Evolutionary conservation across 805 yeast species (phyloP).

Genomic region (Lachancea lanzarotensis): DNA sequence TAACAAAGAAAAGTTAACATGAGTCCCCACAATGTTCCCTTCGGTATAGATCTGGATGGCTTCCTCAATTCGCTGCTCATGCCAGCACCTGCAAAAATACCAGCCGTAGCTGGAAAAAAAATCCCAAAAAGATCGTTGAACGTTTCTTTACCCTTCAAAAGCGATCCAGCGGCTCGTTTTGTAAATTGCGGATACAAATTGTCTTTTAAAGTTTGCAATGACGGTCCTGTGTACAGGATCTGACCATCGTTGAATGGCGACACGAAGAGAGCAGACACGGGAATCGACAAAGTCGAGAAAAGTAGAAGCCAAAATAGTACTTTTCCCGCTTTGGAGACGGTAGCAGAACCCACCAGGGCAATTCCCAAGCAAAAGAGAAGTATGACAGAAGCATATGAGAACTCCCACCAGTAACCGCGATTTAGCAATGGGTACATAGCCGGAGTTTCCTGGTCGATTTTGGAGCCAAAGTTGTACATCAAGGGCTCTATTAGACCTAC

Average conservation of each 20-base stretch:
- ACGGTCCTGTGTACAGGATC: slow-evolving; percentile 60
- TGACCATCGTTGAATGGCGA: slow-evolving; percentile 53
- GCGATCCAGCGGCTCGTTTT: slow-evolving; percentile 88
- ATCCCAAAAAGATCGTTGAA: slow-evolving; percentile 87
- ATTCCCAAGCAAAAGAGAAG: slow-evolving; percentile 66
- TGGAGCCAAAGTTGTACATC: slow-evolving; percentile 64
- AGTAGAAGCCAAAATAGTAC: slow-evolving; percentile 61
- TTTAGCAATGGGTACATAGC: slow-evolving; percentile 53
- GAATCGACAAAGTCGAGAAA: slow-evolving; percentile 72
- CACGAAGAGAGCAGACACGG: slow-evolving; percentile 64
- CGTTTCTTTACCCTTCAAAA: slow-evolving; percentile 53
- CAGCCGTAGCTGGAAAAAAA: slow-evolving; percentile 97
- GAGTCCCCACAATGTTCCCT: slow-evolving; percentile 87
- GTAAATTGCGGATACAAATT: slow-evolving; percentile 80
- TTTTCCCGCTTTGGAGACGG: slow-evolving; percentile 79
- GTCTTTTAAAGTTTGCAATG: slow-evolving; percentile 55
- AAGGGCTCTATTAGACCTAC: slow-evolving; percentile 94
- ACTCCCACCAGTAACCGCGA: slow-evolving; percentile 59
- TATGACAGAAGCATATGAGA: slow-evolving; percentile 64
- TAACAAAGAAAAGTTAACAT: slow-evolving; percentile 71
- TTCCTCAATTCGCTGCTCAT: slow-evolving; percentile 90
- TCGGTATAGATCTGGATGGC: slow-evolving; percentile 87
- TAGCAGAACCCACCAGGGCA: slow-evolving; percentile 71
- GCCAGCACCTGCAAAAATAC: slow-evolving; percentile 96
- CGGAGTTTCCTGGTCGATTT: slow-evolving; percentile 41